Base-by-base conservation (phyloP, 83 land plant genomes). In the Diphasiastrum complanatum region DNA sequence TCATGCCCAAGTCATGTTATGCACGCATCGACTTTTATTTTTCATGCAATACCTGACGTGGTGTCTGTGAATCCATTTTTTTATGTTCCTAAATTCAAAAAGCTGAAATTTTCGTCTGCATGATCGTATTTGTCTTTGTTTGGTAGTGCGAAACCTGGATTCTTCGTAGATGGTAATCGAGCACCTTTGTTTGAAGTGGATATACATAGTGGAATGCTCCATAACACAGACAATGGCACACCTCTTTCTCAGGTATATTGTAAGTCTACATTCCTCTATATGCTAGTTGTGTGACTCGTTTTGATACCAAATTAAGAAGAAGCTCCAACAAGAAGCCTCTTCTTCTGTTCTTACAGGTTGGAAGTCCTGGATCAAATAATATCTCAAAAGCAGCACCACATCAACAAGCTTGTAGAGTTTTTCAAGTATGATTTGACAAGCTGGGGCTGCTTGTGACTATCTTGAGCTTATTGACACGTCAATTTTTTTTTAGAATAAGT, bases 131-230 rank as follows among this genome's bases (percentile, higher is more conserved):
- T 55, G 31, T 26, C 16, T 59, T 36, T 52, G 31, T 18, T 2
- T 33, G 16, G 34, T 79, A 95, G 99, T 68, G 74, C 88, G 11
- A 95, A 95, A 52, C 99, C 99, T 25, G 50, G 81, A 2, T 95
- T 95, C 70, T 95, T 95, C 67, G 81, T 76, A 70, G 99, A 95
- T 52, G 99, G 88, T 45, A 86, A 81, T 71, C 89, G 86, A 25
- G 89, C 93, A 41, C 84, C 74, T 79, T 63, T 95, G 25, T 89
- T 89, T 77, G 87, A 89, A 72, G 99, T 95, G 66, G 90, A 84
- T 35, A 83, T 87, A 33, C 68, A 78, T 57, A 71, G 90, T 53
- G 99, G 93, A 29, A 89, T 89, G 99, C 87, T 95, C n/a, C 82
- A 79, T 45, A 95, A 95, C 49, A 88, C 99, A 18, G 99, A 95